Percentiles rank a stretch among this genome's conserved stretches.
These are phyloP conservation scores for Cardamine occulta DNA, from an alignment of 345 rosid species.

Conservation along the genomic window DNA sequence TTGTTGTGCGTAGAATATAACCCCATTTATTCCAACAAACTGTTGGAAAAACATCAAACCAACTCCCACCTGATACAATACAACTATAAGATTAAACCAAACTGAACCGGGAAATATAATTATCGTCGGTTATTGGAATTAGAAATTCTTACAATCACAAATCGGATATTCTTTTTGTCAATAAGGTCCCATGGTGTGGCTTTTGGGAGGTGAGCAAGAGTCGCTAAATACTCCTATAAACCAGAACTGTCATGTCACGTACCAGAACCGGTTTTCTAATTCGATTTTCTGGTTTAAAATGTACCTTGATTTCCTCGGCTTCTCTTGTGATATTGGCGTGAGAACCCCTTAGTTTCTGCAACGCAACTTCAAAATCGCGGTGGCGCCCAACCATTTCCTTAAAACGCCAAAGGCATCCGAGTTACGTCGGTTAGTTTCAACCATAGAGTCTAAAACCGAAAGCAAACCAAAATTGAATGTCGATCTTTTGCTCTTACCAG, in stretches of 20 bases:
- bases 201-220: constrained; percentile 49
- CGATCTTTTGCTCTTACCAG: constrained; percentile 41
- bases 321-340: constrained; percentile 49
- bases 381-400: constrained; percentile 54
- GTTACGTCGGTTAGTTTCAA: background rate
- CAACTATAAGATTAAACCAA: constrained; percentile 12
- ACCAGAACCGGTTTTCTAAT: constrained; percentile 17
- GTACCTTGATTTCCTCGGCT: constrained; percentile 52
- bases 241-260: background rate
- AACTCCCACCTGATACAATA: constrained; percentile 49
- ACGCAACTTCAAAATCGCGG: constrained; percentile 46
- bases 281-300: background rate
- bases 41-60: constrained; percentile 61
- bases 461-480: background rate
- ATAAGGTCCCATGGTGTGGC: constrained; percentile 43
- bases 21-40: constrained; percentile 53
- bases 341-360: constrained; percentile 52
- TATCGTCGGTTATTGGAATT: background rate
- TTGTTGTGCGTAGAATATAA: constrained; percentile 51
- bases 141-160: constrained; percentile 48
- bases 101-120: background rate
- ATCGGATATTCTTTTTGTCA: constrained; percentile 46
- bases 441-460: background rate
- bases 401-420: background rate
- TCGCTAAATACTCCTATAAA: constrained; percentile 48